These are phyloP conservation scores for Venustampulla echinocandica DNA, from an alignment of 495 filamentous ascomycete genomes.

Conservation along the genomic window DNA sequence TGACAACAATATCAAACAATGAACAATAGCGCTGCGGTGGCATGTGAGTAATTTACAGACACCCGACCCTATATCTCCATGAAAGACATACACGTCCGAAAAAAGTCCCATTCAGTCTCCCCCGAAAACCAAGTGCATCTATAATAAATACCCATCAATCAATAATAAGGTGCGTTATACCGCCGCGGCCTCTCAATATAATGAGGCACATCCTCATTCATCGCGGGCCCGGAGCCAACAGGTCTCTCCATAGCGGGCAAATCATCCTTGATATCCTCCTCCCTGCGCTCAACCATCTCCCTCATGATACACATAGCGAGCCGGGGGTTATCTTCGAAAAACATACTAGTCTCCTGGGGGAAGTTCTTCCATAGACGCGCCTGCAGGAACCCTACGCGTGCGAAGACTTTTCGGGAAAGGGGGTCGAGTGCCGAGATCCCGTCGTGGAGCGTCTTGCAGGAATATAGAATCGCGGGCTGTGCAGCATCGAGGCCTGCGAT, in stretches of 20 bases:
- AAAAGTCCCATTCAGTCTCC: too few species aligned
- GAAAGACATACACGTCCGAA: too few species aligned
- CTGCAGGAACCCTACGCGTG: slow-evolving; percentile 35
- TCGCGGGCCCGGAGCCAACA: background rate
- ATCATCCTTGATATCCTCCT: slow-evolving; percentile 28
- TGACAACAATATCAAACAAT: too few species aligned
- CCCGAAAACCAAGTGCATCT: too few species aligned
- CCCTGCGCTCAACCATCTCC: slow-evolving; percentile 34
- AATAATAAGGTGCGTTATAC: background rate
- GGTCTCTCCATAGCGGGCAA: slow-evolving; percentile 36
- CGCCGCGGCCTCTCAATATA: slow-evolving; percentile 5
- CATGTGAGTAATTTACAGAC: too few species aligned
- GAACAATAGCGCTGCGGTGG: too few species aligned
- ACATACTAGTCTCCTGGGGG: slow-evolving; percentile 28
- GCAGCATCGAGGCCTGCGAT: slow-evolving; percentile 34
- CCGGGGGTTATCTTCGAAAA: slow-evolving; percentile 31
- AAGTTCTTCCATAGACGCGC: slow-evolving; percentile 27
- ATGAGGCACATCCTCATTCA: slow-evolving; percentile 6
- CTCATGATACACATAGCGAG: slow-evolving; percentile 31
- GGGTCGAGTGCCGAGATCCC: slow-evolving; percentile 31
- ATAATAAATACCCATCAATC: background rate
- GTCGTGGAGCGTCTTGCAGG: slow-evolving; percentile 32
- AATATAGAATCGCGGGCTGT: slow-evolving; percentile 27
- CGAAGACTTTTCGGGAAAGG: slow-evolving; percentile 36
- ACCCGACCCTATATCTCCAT: too few species aligned